These are phyloP conservation scores for Conringia planisiliqua DNA, from an alignment of 345 rosid species.

Conservation along the genomic window DNA sequence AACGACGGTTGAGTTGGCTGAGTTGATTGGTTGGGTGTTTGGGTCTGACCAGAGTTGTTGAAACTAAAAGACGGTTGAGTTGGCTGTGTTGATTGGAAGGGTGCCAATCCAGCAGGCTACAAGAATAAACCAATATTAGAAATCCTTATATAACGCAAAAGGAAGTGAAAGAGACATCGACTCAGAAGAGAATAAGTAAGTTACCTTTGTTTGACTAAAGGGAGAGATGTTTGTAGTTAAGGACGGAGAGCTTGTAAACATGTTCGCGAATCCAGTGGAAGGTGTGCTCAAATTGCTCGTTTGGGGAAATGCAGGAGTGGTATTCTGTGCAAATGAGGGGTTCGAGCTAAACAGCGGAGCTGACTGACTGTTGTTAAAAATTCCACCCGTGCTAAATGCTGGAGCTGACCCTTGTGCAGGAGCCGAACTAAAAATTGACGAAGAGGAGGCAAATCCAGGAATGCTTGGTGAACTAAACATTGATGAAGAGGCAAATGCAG, in stretches of 20 bases:
- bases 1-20: slow-evolving; percentile 44
- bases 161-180: background rate
- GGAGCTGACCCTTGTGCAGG: slow-evolving; percentile 44
- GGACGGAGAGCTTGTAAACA: slow-evolving; percentile 53
- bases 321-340: slow-evolving; percentile 41
- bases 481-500: slow-evolving; percentile 53
- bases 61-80: slow-evolving; percentile 48
- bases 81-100: slow-evolving; percentile 52
- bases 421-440: slow-evolving; percentile 49
- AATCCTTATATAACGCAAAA: background rate
- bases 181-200: slow-evolving; percentile 32
- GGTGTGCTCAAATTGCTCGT: slow-evolving; percentile 50
- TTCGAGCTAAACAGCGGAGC: slow-evolving; percentile 54
- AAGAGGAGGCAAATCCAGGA: slow-evolving; percentile 46
- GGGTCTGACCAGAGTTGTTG: slow-evolving; percentile 52
- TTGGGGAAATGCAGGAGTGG: slow-evolving; percentile 41
- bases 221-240: slow-evolving; percentile 37
- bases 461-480: slow-evolving; percentile 43
- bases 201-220: slow-evolving; percentile 57
- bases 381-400: slow-evolving; percentile 38
- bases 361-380: slow-evolving; percentile 52
- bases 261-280: slow-evolving; percentile 44
- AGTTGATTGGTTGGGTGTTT: background rate
- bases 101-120: slow-evolving; percentile 45
- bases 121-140: slow-evolving; percentile 12